phyloP scores from a whole-genome alignment of 139 green algal species.

The Volvox reticuliferus region DNA sequence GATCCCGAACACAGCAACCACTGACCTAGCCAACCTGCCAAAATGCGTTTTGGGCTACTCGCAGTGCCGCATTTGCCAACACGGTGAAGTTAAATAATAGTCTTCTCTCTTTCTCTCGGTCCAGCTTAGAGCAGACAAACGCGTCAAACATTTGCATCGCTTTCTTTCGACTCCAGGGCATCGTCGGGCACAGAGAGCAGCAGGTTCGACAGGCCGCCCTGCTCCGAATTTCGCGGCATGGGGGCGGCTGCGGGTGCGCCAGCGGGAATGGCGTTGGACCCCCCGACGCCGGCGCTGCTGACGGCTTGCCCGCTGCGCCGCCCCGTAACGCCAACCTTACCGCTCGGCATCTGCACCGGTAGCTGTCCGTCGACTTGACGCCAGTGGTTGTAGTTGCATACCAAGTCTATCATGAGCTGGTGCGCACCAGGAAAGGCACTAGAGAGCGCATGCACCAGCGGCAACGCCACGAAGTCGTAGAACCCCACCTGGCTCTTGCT shows the following conservation, averaged over 20 bases:
- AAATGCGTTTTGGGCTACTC: too few species aligned
- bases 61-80: too few species aligned
- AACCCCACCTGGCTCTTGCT: conserved; percentile 57
- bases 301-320: background rate
- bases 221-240: background rate
- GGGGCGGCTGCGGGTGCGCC: background rate
- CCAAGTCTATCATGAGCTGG: conserved; percentile 28
- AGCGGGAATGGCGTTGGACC: too few species aligned
- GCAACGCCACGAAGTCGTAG: conserved; percentile 42
- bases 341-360: background rate
- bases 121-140: too few species aligned
- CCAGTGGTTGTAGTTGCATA: conserved; percentile 39
- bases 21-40: too few species aligned
- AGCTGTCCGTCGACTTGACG: conserved; percentile 17
- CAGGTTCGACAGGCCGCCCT: background rate
- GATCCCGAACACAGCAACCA: too few species aligned
- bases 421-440: conserved; percentile 31
- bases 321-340: background rate
- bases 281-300: background rate
- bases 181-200: background rate
- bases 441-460: conserved; percentile 23
- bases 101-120: too few species aligned
- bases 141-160: background rate
- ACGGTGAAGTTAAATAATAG: too few species aligned
- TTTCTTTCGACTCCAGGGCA: background rate